Evolutionary conservation across 768 basidiomycete species (phyloP), one percentile per base, ranked within the genome.

Genomic region (Boletus fagicola): DNA sequence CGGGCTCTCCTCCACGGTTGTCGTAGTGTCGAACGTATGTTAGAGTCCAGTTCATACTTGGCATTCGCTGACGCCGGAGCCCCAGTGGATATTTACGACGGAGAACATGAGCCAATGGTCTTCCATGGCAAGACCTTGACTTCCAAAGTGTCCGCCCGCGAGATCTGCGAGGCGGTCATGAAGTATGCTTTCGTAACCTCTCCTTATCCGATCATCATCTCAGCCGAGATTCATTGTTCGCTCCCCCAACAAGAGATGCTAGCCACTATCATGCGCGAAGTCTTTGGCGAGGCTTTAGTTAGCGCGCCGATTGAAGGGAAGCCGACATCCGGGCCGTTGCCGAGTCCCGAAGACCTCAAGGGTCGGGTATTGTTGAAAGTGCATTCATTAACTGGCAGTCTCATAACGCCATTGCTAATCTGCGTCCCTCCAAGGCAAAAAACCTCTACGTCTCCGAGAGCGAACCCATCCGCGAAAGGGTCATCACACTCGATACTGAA

Each of bases 91-190:
- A 85, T 95, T 43, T 97, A 87, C 68, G 92, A 97, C 60, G 94
- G 95, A 12, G 90, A 93, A 33, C 71, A 64, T 3, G 93, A 89
- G 59, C 96, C 96, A 0, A 76, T 90, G 68, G 83, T 98, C 5
- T 94, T 87, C 64, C 95, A 98, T 66, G 92, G 94, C 24, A 88
- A 87, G 55, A 95, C 94, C 0, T 76, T 96, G 44, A 97, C 94
- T 0, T 83, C 86, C 36, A 92, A 90, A 62, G 85, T 97, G 4
- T 75, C 91, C 0, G 78, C 90, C 3, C 84, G 91, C 6, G 90
- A 92, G 50, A 83, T 93, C 46, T 92, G 92, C 68, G 75, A 81
- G 42, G 94, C 94, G 1, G 90, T 98, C 67, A 77, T 79, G 22
- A 90, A 90, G 73, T 98, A 98, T 67, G 94, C 88, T 0, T 98